Evolutionary conservation across 306 rosid genomes (phyloP), one percentile per base, ranked within the genome.

Genomic region (Rubus parviflorus): DNA sequence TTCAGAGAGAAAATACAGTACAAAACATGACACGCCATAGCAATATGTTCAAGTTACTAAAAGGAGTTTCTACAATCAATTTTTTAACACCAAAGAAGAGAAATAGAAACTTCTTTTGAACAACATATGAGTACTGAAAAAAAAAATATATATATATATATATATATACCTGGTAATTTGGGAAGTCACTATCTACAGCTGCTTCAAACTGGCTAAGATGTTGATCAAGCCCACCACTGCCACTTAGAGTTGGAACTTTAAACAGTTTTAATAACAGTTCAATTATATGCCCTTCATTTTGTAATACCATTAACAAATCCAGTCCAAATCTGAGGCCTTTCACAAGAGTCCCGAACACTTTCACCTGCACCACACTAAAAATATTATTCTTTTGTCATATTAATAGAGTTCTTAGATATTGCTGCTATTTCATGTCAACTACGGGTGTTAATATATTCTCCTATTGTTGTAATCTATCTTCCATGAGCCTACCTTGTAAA

Each of bases 191-290:
- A 13, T 88, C 95, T 73, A 94, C 72, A 77, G 97, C 96, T 68
- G 97, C 98, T 87, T 90, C 98, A 86, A 94, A 89, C 82, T 94
- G 98, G 65, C 87, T 45, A 76, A 92, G 97, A 82, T 89, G 90
- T 77, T 92, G 88, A 80, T 87, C 89, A 1, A 94, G 97, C 75
- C 97, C 98, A 13, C 82, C 75, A 80, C 80, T 76, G 75, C 95
- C 87, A 41, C 74, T 82, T 72, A 94, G 84, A 79, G 8, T 37
- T 74, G 95, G 97, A 83, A 90, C 77, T 83, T 82, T 90, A 75
- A 82, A 86, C 70, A 87, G 83, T 79, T 87, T 92, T 40, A 72
- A 70, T 63, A 93, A 75, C 47, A 83, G 85, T 54, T 89, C 74
- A 54, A 81, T 79, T 46, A 85, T 77, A 67, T 82, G 78, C 70